These are phyloP conservation scores for Vaccinium corymbosum DNA, from an alignment of 148 eudicot species.

Conservation along the genomic window DNA sequence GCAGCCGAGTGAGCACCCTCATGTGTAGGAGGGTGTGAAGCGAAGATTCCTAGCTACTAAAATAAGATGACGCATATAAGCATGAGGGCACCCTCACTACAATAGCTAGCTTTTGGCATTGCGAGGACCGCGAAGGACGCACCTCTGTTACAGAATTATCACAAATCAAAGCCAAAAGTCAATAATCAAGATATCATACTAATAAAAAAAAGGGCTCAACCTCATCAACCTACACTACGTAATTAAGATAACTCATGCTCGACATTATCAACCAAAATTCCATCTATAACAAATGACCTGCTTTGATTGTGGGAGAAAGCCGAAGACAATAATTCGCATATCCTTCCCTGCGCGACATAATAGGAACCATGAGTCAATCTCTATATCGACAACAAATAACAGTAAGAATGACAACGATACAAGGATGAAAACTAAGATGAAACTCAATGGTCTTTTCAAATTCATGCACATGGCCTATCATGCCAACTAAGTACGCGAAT, in stretches of 20 bases:
- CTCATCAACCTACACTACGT: background rate
- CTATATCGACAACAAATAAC: background rate
- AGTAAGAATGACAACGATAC: background rate
- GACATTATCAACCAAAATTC: background rate
- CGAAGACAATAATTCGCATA: slow-evolving; percentile 87
- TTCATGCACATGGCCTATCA: background rate
- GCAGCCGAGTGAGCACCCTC: background rate
- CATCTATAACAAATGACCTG: slow-evolving; percentile 46
- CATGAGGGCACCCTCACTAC: background rate
- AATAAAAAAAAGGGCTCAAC: background rate
- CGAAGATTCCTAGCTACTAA: background rate
- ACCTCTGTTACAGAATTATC: background rate
- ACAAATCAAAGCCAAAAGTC: background rate
- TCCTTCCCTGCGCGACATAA: slow-evolving; percentile 73
- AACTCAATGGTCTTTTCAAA: background rate
- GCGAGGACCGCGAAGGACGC: background rate
- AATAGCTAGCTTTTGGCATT: background rate
- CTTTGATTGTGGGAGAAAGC: slow-evolving; percentile 84
- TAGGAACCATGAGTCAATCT: background rate
- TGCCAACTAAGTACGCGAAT: background rate
- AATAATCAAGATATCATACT: background rate
- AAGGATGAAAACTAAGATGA: background rate
- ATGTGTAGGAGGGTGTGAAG: background rate
- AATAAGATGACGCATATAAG: background rate
- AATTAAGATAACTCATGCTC: background rate